Base-by-base conservation (phyloP, 768 basidiomycete genomes). In the Mycena floridula region DNA sequence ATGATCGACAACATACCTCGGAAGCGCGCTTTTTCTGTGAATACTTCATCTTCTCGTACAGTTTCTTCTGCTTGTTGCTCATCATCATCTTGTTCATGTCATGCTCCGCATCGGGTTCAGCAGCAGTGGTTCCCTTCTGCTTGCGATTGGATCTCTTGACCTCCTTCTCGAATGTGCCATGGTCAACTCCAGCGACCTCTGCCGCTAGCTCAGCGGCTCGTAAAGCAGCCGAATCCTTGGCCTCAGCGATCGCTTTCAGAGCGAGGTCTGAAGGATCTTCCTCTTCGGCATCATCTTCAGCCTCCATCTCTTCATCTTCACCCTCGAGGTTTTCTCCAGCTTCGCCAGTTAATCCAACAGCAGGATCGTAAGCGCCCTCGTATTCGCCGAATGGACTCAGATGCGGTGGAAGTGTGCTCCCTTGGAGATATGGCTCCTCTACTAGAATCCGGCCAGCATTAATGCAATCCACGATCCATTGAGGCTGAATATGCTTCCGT, bases 81-180 rank as follows among this genome's bases (percentile, higher is more conserved):
- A 96, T 84, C 80, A 97, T 76, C 83, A 97, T 95, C 76, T 94
- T 95, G 65, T 89, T 85, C 86, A 95, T 89, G 59, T 94, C 87
- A 55, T 81, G 73, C 59, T 92, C 89, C 27, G 66, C 63, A 50
- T 68, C 68, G 50, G 55, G 51, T 53, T 64, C 62, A 38, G 53
- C 59, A 50, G 62, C 66, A 1, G 53, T 24, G 28, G 53, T 44
- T 36, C 50, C 57, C 52, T 69, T 66, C 26, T 48, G 51, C 40
- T 61, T 66, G 53, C 73, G 81, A 47, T 62, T 66, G 25, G 74
- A 72, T 59, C 82, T 82, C 53, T 71, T 75, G 40, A 90, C 75
- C 56, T 82, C 77, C 53, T 82, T 81, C 61, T 87, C 84, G 61
- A 95, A 96, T 5, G 75, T 69, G 3, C 76, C 81, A 47, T 79